phyloP scores from a whole-genome alignment of 129 eudicot species.

The Centrapalus pauciflorus region DNA sequence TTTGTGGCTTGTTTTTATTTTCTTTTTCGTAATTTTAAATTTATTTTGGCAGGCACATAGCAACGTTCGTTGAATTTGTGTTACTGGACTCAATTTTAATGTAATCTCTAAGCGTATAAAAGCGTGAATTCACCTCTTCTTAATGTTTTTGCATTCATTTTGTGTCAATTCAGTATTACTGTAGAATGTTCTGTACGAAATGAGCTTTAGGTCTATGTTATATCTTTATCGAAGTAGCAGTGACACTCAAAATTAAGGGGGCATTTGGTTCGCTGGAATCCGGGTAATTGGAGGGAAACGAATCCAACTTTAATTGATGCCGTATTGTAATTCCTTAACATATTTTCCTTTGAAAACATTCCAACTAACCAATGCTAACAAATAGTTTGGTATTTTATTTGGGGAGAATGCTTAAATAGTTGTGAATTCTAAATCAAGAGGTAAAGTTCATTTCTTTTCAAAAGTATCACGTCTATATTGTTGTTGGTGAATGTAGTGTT shows the following conservation, averaged over 20 bases:
- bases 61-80: background rate
- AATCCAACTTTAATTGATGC: background rate
- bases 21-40: background rate
- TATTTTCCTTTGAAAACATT: no score
- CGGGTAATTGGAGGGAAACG: no score
- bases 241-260: background rate
- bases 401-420: background rate
- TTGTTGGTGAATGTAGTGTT: background rate
- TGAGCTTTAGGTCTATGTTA: conserved; percentile 2
- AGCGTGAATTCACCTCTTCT: conserved; percentile 7
- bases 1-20: background rate
- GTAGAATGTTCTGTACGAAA: background rate
- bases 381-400: background rate
- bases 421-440: background rate
- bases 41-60: background rate
- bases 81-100: background rate
- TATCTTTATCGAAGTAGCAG: background rate
- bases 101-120: background rate
- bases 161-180: background rate
- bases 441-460: background rate
- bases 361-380: no score
- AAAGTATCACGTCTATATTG: background rate
- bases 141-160: background rate
- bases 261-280: background rate
- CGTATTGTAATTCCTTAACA: no score